Percentiles rank a stretch among this genome's conserved stretches.
phyloP scores from a whole-genome alignment of 2,329 filamentous ascomycete species.

The Trichoderma pleuroti region DNA sequence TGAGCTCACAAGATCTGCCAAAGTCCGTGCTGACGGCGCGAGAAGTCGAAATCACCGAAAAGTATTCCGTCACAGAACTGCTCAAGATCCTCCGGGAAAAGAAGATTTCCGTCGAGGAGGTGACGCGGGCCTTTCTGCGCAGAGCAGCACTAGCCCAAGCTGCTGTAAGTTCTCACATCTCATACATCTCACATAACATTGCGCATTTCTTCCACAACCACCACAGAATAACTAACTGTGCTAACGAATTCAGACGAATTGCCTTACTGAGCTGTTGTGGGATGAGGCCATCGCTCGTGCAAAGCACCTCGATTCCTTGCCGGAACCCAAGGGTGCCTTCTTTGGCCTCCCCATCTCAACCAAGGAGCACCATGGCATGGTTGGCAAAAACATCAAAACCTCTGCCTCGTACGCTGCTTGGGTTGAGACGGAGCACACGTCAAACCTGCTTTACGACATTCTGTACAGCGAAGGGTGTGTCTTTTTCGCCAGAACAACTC shows the following conservation, averaged over 20 bases:
- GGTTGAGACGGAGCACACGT: conserved; percentile 33
- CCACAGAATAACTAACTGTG: not conserved
- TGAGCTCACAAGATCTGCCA: conserved; percentile 11
- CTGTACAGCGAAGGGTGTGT: conserved; percentile 36
- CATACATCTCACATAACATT: not conserved
- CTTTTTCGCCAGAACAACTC: conserved; percentile 64
- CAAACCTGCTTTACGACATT: conserved; percentile 32
- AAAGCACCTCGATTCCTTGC: conserved; percentile 32
- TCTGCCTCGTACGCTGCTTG: conserved; percentile 29
- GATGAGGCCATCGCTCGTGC: conserved; percentile 35
- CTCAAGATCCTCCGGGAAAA: not conserved
- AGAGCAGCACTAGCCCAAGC: conserved; percentile 28
- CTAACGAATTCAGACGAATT: conserved; percentile 30
- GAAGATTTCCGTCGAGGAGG: conserved; percentile 25
- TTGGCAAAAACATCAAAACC: conserved; percentile 23
- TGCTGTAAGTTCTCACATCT: conserved; percentile 22
- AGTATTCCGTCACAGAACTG: conserved; percentile 8
- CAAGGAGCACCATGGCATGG: conserved; percentile 37
- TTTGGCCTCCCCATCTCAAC: conserved; percentile 36
- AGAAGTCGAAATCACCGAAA: conserved; percentile 11
- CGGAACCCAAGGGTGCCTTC: conserved; percentile 32
- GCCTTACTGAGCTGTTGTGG: conserved; percentile 34
- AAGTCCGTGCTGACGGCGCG: conserved; percentile 5
- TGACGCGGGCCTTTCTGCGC: conserved; percentile 27
- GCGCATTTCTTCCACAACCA: not conserved